phyloP scores from a whole-genome alignment of 1,139 yeast genomes.

The Yamadazyma diospyri region DNA sequence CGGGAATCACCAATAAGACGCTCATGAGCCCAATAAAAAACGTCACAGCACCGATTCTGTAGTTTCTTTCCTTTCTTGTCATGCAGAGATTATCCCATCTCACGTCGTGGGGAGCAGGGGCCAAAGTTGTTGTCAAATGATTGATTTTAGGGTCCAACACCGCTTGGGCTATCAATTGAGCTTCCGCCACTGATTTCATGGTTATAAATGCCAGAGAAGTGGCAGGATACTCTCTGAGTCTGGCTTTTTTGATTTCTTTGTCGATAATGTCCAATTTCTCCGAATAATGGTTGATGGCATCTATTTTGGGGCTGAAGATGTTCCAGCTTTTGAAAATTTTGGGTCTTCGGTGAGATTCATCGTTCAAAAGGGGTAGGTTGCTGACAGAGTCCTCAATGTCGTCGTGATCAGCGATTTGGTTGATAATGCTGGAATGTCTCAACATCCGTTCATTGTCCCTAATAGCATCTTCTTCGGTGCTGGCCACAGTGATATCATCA shows the following conservation, averaged over 20 bases:
- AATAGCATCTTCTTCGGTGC: conserved; percentile 1
- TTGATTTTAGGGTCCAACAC: conserved; percentile 76
- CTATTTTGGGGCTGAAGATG: conserved; percentile 45
- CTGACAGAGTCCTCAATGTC: conserved; percentile 16
- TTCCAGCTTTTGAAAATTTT: conserved; percentile 51
- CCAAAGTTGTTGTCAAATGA: conserved; percentile 67
- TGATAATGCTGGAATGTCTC: conserved; percentile 16
- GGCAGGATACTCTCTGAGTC: conserved; percentile 62
- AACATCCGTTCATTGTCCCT: conserved; percentile 1
- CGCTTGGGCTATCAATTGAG: conserved; percentile 89
- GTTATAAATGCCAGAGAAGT: conserved; percentile 70
- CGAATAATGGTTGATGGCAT: conserved; percentile 61
- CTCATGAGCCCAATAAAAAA: conserved; percentile 60
- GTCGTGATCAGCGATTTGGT: conserved; percentile 18
- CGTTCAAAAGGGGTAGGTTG: conserved; percentile 25
- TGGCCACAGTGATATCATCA: conserved; percentile 1
- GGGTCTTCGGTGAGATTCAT: conserved; percentile 44
- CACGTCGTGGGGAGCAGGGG: conserved; percentile 87
- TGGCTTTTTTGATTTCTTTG: conserved; percentile 51
- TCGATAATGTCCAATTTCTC: conserved; percentile 56
- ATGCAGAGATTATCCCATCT: conserved; percentile 74
- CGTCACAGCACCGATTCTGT: conserved; percentile 62
- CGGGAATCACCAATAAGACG: conserved; percentile 68
- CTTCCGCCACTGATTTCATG: conserved; percentile 80
- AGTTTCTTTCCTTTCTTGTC: conserved; percentile 52